Conservation (phyloP, 768 basidiomycete genomes). For the Cytidiella melzeri region DNA sequence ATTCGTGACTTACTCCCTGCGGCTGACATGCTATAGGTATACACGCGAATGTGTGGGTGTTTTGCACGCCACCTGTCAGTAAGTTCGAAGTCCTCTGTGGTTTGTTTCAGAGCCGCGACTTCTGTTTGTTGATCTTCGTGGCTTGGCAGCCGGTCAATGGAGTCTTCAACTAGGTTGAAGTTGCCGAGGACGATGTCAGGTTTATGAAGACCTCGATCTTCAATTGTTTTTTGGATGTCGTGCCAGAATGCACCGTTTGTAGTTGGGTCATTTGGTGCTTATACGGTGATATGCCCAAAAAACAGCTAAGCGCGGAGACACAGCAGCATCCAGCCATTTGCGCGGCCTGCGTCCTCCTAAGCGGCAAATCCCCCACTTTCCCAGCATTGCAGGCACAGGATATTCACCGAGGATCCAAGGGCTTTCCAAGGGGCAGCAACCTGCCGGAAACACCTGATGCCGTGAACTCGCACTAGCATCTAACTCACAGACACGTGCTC, state of each 20-base stretch:
- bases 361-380: too few species aligned
- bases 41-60: constrained; percentile 13
- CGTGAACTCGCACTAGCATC: too few species aligned
- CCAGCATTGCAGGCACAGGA: too few species aligned
- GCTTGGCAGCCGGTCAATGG: constrained; percentile 13
- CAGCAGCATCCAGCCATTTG: too few species aligned
- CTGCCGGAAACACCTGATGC: too few species aligned
- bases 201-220: background rate
- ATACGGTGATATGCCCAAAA: too few species aligned
- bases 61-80: too few species aligned
- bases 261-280: constrained; percentile 12
- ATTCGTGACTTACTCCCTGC: constrained; percentile 2
- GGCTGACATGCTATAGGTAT: background rate
- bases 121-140: background rate
- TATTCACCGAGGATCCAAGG: too few species aligned
- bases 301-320: too few species aligned
- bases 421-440: too few species aligned
- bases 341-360: too few species aligned
- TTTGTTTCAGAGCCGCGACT: constrained; percentile 2
- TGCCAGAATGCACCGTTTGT: constrained; percentile 17
- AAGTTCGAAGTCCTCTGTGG: background rate
- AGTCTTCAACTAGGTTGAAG: constrained; percentile 15
- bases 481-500: too few species aligned
- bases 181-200: constrained; percentile 15
- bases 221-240: background rate